Base-by-base conservation (phyloP, 1,139 yeast genomes). In the Torulaspora pretoriensis region DNA sequence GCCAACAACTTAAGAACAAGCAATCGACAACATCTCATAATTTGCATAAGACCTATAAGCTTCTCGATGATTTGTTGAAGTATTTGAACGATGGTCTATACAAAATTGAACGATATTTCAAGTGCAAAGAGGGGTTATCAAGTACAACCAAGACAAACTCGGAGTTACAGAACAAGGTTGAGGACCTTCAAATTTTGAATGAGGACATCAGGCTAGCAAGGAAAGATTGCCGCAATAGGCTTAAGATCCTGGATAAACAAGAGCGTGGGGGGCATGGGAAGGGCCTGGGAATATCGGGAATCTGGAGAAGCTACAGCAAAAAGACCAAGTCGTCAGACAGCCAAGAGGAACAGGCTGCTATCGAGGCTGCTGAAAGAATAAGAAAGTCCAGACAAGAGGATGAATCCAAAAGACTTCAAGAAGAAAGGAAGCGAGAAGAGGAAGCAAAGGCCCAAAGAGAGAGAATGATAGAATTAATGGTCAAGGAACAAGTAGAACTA, bases 51-150 rank as follows among this genome's bases (percentile, higher is more conserved):
- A 32, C 54, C 2, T 50, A 50, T 32, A 51, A 48, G 19, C 40
- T 47, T 4, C 40, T 57, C 23, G 56, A 54, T 31, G 23, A 43
- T 3, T 19, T 57, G 22, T 40, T 56, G 12, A 39, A 29, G 5
- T 59, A 62, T 38, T 45, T 61, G 19, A 51, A 57, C 36, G 58
- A 57, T 12, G 65, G 65, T 9, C 35, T 61, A 2, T 46, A 37
- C 13, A 47, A 46, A 31, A 52, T 60, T 16, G 60, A 56, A 35
- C 53, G 47, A 17, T 35, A 44, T 14, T 62, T 49, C 40, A 49
- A 44, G 17, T 40, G 59, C 13, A 40, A 45, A 8, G 47, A 49
- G 22, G 49, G 54, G 3, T 46, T 52, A 36, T 36, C 38, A 12
- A 34, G 25, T 13, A 40, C 46, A 25, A 19, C 45, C 27, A 24